Evolutionary conservation across 192 early-diverging fungal genomes (phyloP).

Genomic region (Borealophlyctis nickersoniae): DNA sequence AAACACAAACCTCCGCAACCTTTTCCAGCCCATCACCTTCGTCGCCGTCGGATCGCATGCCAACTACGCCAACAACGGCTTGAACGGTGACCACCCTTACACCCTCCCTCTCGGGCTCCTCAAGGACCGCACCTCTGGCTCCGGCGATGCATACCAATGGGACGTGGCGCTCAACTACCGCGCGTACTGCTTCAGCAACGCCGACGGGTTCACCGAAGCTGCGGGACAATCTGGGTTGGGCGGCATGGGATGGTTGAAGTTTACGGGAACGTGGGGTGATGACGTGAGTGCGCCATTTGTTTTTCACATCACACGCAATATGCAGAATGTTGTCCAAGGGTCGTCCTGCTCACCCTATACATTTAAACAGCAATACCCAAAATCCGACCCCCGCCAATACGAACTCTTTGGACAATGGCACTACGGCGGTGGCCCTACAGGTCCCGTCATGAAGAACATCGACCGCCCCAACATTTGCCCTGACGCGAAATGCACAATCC

Average conservation of each 20-base stretch:
- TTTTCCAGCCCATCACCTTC: slow-evolving; percentile 3
- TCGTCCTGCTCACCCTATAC: no score
- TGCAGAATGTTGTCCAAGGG: no score
- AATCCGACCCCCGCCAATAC: slow-evolving; percentile 16
- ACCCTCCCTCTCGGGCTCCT: slow-evolving; percentile 15
- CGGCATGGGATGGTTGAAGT: slow-evolving; percentile 7
- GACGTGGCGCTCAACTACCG: neutral
- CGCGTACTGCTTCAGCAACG: slow-evolving; percentile 7
- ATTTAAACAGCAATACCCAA: neutral
- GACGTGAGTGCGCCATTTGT: no score
- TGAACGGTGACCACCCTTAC: slow-evolving; percentile 18
- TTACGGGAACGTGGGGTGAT: slow-evolving; percentile 20
- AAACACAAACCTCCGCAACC: neutral
- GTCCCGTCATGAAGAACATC: slow-evolving; percentile 15
- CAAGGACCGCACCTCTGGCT: neutral
- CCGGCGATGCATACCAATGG: neutral
- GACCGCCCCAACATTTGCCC: slow-evolving; percentile 4
- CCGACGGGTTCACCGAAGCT: neutral
- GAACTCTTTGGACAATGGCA: slow-evolving; percentile 10
- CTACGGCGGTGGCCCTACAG: slow-evolving; percentile 16
- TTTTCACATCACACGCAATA: no score
- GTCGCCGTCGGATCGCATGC: slow-evolving; percentile 19
- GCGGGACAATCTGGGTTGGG: neutral
- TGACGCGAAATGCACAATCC: no score
- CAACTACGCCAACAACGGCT: slow-evolving; percentile 24